phyloP scores from a whole-genome alignment of 1,284 basidiomycete species.

The Papiliotrema flavescens region DNA sequence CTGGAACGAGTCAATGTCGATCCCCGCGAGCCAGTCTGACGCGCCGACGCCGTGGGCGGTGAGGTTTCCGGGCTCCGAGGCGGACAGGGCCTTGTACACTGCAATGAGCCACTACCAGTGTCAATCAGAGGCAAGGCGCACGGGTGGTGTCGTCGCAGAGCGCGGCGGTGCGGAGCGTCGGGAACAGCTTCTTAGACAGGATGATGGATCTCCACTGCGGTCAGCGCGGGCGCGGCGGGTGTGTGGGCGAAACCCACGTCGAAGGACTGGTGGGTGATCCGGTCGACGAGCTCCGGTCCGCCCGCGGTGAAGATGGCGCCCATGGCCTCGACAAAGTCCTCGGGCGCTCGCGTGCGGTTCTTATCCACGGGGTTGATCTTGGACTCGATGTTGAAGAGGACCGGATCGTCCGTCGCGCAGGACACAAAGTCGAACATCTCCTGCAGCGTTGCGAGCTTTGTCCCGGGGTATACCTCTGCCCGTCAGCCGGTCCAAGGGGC shows the following conservation, averaged over 20 bases:
- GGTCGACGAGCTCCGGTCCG: conserved; percentile 26
- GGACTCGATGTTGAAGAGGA: conserved; percentile 74
- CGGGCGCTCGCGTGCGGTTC: conserved; percentile 59
- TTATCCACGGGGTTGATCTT: conserved; percentile 63
- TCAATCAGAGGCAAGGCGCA: too few species aligned
- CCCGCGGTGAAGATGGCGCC: conserved; percentile 20
- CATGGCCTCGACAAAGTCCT: conserved; percentile 60
- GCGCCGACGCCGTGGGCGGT: conserved; percentile 31
- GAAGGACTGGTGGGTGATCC: conserved; percentile 42
- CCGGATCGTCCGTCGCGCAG: conserved; percentile 56
- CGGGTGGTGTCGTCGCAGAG: conserved; percentile 32
- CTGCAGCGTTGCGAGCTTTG: conserved; percentile 64
- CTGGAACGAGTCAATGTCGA: conserved; percentile 32
- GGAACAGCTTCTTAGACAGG: conserved; percentile 31
- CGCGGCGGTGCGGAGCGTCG: conserved; percentile 36
- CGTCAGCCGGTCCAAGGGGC: not conserved
- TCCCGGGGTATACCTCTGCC: conserved; percentile 52
- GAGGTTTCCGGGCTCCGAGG: conserved; percentile 27
- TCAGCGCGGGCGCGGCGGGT: not conserved
- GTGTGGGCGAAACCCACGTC: conserved; percentile 13
- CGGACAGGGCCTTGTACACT: conserved; percentile 24
- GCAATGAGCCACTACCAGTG: too few species aligned
- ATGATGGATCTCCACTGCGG: conserved; percentile 34
- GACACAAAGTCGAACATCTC: conserved; percentile 69
- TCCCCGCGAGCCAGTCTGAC: conserved; percentile 34